These are phyloP conservation scores for Pontederia crassipes DNA, from an alignment of 176 grass and related monocot species.

Conservation along the genomic window DNA sequence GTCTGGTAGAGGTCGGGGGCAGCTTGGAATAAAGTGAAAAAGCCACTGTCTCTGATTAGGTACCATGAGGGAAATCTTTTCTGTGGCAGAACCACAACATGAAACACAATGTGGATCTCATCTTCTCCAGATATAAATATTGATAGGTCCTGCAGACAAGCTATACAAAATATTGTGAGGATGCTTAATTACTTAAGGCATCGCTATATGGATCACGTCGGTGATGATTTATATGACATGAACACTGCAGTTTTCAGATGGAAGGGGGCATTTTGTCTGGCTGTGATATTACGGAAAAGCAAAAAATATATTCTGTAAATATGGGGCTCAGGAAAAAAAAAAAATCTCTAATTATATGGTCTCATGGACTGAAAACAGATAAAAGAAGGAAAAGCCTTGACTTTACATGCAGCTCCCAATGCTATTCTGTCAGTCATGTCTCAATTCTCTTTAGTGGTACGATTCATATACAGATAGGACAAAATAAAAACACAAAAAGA, in stretches of 20 bases:
- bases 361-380: too few relatives aligned
- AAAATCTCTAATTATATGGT: too few relatives aligned
- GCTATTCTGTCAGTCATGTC: too few relatives aligned
- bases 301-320: too few relatives aligned
- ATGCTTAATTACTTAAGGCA: too few relatives aligned
- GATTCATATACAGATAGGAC: not conserved
- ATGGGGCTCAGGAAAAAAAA: too few relatives aligned
- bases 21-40: conserved; percentile 83
- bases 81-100: conserved; percentile 33
- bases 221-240: too few relatives aligned
- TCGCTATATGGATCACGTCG: too few relatives aligned
- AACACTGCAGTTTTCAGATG: too few relatives aligned
- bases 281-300: too few relatives aligned
- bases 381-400: conserved; percentile 5
- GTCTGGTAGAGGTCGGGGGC: not conserved
- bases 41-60: conserved; percentile 42
- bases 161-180: not conserved
- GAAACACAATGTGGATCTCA: conserved; percentile 26
- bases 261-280: too few relatives aligned
- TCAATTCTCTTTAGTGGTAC: too few relatives aligned
- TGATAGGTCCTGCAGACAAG: not conserved
- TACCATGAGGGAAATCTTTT: conserved; percentile 25
- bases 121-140: not conserved
- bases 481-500: not conserved
- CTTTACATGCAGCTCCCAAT: conserved; percentile 16